These are phyloP conservation scores for Aaosphaeria arxii DNA, from an alignment of 2,329 filamentous ascomycete species.

Conservation along the genomic window DNA sequence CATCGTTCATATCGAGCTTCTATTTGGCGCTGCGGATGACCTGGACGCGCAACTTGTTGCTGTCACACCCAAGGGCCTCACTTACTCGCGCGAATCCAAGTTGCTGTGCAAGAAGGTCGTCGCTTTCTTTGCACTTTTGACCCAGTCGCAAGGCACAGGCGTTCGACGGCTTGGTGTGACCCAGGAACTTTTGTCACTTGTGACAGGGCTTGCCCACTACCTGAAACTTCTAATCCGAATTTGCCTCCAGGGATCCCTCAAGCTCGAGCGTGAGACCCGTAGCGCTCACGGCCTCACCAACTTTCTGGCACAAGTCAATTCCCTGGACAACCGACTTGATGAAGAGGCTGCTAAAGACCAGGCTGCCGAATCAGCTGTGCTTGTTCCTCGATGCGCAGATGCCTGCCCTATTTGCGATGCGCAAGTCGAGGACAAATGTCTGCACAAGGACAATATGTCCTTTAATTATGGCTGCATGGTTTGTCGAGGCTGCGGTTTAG, in stretches of 20 bases:
- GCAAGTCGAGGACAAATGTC: slow-evolving; percentile 92
- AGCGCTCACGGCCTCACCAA: slow-evolving; percentile 72
- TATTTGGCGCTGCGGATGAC: slow-evolving; percentile 85
- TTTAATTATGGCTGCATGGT: slow-evolving; percentile 81
- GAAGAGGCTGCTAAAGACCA: slow-evolving; percentile 39
- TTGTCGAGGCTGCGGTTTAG: slow-evolving; percentile 68
- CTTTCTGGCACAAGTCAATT: slow-evolving; percentile 79
- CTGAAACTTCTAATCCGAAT: slow-evolving; percentile 96
- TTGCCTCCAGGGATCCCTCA: slow-evolving; percentile 88
- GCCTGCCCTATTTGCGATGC: slow-evolving; percentile 78
- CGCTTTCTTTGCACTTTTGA: slow-evolving; percentile 91
- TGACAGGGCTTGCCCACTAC: slow-evolving; percentile 95
- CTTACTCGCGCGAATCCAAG: slow-evolving; percentile 94
- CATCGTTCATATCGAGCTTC: slow-evolving; percentile 90
- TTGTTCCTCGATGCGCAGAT: slow-evolving; percentile 56
- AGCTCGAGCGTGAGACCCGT: slow-evolving; percentile 79
- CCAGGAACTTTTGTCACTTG: slow-evolving; percentile 94
- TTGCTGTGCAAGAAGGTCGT: slow-evolving; percentile 99
- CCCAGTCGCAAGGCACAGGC: slow-evolving; percentile 90
- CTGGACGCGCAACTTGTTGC: slow-evolving; percentile 71
- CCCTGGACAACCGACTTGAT: slow-evolving; percentile 61
- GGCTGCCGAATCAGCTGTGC: slow-evolving; percentile 39
- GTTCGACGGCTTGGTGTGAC: slow-evolving; percentile 90
- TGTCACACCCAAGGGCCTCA: slow-evolving; percentile 75
- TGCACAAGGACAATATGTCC: slow-evolving; percentile 68